A percentile compares a stretch with the other conserved stretches of the same genome.
These are phyloP conservation scores for Chondrostereum purpureum DNA, from an alignment of 1,284 basidiomycete genomes.

Conservation along the genomic window DNA sequence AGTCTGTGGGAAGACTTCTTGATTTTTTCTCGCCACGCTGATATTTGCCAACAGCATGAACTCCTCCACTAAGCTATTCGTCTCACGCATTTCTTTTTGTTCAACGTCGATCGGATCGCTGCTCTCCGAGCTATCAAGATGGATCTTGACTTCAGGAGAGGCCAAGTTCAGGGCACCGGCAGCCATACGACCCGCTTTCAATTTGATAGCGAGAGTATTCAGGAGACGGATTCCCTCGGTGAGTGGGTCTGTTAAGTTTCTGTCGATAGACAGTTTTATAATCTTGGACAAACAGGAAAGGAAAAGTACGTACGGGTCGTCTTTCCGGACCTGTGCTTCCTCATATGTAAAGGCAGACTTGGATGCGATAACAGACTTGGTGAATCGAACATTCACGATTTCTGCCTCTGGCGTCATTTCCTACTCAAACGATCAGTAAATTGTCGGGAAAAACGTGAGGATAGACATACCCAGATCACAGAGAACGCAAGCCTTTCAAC, in stretches of 20 bases:
- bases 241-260: conserved; percentile 75
- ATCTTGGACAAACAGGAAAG: neutral
- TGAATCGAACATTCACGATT: conserved; percentile 88
- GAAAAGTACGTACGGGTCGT: conserved; percentile 65
- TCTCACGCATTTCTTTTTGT: conserved; percentile 90
- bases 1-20: conserved; percentile 93
- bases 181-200: conserved; percentile 84
- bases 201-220: conserved; percentile 81
- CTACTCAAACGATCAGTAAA: conserved; percentile 31
- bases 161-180: conserved; percentile 96
- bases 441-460: conserved; percentile 7
- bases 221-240: conserved; percentile 87
- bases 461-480: conserved; percentile 80
- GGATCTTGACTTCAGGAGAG: conserved; percentile 96
- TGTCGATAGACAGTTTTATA: conserved; percentile 22
- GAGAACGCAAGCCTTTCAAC: conserved; percentile 97
- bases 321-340: conserved; percentile 91
- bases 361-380: conserved; percentile 94
- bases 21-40: conserved; percentile 87
- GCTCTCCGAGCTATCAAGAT: conserved; percentile 87
- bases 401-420: conserved; percentile 83
- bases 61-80: conserved; percentile 96
- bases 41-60: conserved; percentile 99
- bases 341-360: conserved; percentile 98
- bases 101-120: conserved; percentile 97